Conservation (phyloP, 129 eudicot genomes). For the Erigeron canadensis region DNA sequence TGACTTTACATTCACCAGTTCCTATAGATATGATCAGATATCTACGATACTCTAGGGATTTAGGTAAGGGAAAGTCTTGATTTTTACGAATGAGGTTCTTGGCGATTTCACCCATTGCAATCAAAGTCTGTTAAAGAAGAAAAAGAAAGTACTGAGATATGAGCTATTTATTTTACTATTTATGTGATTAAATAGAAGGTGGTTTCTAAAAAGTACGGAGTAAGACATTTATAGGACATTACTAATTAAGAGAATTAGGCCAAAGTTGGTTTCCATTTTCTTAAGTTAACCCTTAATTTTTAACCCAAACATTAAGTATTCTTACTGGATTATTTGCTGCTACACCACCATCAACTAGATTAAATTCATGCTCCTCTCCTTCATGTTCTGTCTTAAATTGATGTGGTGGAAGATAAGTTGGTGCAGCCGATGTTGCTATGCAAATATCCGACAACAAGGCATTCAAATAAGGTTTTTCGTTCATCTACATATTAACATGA, state of each 20-base stretch:
- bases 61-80: slow-evolving; percentile 1
- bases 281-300: too few relatives aligned
- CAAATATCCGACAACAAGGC: slow-evolving; percentile 44
- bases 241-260: too few relatives aligned
- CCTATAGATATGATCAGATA: slow-evolving; percentile 53
- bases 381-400: slow-evolving; percentile 19
- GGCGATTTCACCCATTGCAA: slow-evolving; percentile 45
- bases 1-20: slow-evolving; percentile 38
- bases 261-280: too few relatives aligned
- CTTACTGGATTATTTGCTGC: slow-evolving; percentile 52
- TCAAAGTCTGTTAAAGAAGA: slow-evolving; percentile 33
- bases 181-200: too few relatives aligned
- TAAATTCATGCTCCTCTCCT: slow-evolving; percentile 19
- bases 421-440: slow-evolving; percentile 54
- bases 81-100: slow-evolving; percentile 30
- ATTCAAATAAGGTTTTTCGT: slow-evolving; percentile 30
- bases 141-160: not conserved
- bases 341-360: slow-evolving; percentile 52
- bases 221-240: too few relatives aligned
- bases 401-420: slow-evolving; percentile 46
- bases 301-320: too few relatives aligned
- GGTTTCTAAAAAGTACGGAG: too few relatives aligned
- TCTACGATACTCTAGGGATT: slow-evolving; percentile 31
- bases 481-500: slow-evolving; percentile 23
- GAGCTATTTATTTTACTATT: too few relatives aligned